Conservation (phyloP, 164 flowering plant genomes). For the Umbilicus rupestris region DNA sequence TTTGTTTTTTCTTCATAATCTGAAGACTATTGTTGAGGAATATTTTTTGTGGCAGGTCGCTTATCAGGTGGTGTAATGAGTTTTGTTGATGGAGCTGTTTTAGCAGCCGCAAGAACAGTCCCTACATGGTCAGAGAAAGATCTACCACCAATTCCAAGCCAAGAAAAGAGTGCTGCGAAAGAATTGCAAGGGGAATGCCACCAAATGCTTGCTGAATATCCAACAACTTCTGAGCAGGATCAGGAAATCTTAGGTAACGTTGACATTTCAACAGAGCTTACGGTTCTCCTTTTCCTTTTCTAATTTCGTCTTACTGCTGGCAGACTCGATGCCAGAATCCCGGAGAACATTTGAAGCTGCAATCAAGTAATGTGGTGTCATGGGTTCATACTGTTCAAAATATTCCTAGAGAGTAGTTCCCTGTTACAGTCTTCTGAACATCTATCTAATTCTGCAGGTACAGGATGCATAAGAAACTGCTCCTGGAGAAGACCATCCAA, state of each 20-base stretch:
- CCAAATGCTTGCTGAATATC: slow-evolving; percentile 57
- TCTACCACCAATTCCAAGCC: slow-evolving; percentile 68
- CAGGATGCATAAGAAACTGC: slow-evolving; percentile 61
- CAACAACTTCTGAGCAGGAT: slow-evolving; percentile 77
- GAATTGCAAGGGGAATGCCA: slow-evolving; percentile 82
- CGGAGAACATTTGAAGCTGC: slow-evolving; percentile 74
- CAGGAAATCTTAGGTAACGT: slow-evolving; percentile 61
- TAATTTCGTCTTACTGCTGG: slow-evolving; percentile 3
- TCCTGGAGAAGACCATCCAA: slow-evolving; percentile 55
- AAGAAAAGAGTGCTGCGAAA: slow-evolving; percentile 67
- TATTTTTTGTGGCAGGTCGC: slow-evolving; percentile 30
- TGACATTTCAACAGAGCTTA: not conserved
- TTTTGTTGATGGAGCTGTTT: slow-evolving; percentile 87
- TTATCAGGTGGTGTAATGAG: slow-evolving; percentile 41
- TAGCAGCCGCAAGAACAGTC: slow-evolving; percentile 88
- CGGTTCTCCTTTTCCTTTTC: not conserved
- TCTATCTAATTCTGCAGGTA: slow-evolving; percentile 42
- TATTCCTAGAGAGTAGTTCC: not conserved
- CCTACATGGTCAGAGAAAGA: slow-evolving; percentile 96
- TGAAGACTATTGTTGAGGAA: not conserved
- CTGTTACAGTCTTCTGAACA: not conserved
- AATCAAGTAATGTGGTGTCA: slow-evolving; percentile 43
- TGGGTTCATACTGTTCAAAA: not conserved
- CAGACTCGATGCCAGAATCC: slow-evolving; percentile 62
- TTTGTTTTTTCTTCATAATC: not conserved